Evolutionary conservation across 306 rosid species (phyloP), one percentile per base, ranked within the genome.

Genomic region (Acacia crassicarpa): DNA sequence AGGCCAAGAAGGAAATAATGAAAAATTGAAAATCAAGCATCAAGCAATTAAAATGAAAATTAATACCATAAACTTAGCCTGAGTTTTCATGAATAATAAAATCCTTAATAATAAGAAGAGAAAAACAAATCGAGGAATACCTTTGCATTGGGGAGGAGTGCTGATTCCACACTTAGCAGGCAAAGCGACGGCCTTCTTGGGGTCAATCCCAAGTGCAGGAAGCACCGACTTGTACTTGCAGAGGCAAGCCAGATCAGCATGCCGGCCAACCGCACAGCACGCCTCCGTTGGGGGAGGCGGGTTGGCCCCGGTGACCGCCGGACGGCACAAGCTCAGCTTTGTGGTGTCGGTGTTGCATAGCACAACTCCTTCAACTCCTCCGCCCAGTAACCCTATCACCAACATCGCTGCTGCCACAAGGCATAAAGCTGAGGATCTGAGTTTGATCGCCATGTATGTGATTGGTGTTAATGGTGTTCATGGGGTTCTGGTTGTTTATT

Each of bases 141-240:
- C 89, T 17, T 6, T 74, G 80, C 94, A 91, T 56, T 83, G 65
- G 1, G 75, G 80, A 5, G 94, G 90, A 2, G 70, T 83, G 58
- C 54, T 43, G 0, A 82, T 40, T 44, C 90, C 93, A 83, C 97
- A 94, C 69, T 84, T 89, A 20, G 54, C 9, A 0, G 90, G 90
- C 91, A 92, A 84, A 4, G 87, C 88, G 49, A 92, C 41, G 46
- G 96, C 98, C 4, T 67, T 74, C 12, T 27, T 74, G 16, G 95
- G 86, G 59, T 91, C 72, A 58, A 94, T 88, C 49, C 94, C 93
- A 14, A 87, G 1, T 0, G 82, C 40, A 15, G 92, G 90, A 6
- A 94, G 86, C 25, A 43, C 0, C 22, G 86, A 68, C 83, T 83
- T 88, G 92, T 58, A 88, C 22, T 6, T 43, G 88, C 93, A 89